phyloP scores from a whole-genome alignment of 768 basidiomycete genomes.

The Plicaturopsis crispa region DNA sequence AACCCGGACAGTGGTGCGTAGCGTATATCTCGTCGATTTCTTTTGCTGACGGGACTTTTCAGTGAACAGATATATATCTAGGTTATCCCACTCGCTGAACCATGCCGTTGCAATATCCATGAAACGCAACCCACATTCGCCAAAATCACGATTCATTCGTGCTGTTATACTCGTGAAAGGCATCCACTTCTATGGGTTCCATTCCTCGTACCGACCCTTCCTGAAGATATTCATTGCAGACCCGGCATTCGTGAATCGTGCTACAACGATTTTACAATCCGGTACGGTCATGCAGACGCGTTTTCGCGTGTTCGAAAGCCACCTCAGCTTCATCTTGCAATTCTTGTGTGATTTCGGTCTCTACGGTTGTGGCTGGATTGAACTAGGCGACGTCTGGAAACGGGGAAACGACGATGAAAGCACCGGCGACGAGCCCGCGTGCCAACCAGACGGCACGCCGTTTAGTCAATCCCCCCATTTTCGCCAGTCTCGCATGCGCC shows the following conservation, averaged over 20 bases:
- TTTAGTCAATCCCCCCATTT: conserved; percentile 51
- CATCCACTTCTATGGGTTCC: conserved; percentile 94
- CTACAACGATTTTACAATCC: conserved; percentile 70
- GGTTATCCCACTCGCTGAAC: conserved; percentile 70
- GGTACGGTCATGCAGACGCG: conserved; percentile 76
- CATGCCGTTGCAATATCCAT: conserved; percentile 79
- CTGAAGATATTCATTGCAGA: conserved; percentile 78
- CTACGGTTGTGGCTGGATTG: conserved; percentile 89
- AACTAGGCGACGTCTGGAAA: conserved; percentile 61
- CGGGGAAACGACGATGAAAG: conserved; percentile 31
- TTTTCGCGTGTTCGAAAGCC: conserved; percentile 82
- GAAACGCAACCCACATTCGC: conserved; percentile 59
- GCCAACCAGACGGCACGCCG: conserved; percentile 2
- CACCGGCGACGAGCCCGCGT: conserved; percentile 7
- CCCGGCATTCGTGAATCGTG: conserved; percentile 60
- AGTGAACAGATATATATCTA: conserved; percentile 72
- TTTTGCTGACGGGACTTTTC: conserved; percentile 2
- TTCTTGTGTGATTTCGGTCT: conserved; percentile 94
- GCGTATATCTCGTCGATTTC: conserved; percentile 4
- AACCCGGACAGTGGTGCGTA: conserved; percentile 54
- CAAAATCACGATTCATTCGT: conserved; percentile 56
- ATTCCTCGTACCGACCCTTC: conserved; percentile 76
- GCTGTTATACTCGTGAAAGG: conserved; percentile 86
- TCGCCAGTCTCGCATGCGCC: conserved; percentile 57
- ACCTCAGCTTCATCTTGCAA: conserved; percentile 82